Evolutionary conservation across 805 yeast genomes (phyloP).

Genomic region (Brettanomyces anomalus): DNA sequence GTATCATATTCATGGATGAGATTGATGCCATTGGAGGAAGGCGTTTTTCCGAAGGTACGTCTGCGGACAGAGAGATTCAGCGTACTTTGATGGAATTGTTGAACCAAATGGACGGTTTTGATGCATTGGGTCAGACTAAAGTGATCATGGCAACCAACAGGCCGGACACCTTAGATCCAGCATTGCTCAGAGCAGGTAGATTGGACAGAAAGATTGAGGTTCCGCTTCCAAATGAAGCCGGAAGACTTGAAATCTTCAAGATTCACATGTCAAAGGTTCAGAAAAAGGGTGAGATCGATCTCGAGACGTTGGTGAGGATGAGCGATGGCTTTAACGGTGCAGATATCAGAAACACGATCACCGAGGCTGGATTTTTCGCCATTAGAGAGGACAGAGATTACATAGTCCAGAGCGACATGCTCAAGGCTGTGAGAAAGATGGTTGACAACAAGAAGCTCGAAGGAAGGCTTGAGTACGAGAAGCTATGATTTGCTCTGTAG

Average conservation of each 20-base stretch:
- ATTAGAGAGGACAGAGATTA: constrained; percentile 96
- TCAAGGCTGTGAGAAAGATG: constrained; percentile 98
- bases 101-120: constrained; percentile 98
- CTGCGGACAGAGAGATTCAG: constrained; percentile 97
- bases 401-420: constrained; percentile 83
- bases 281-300: constrained; percentile 93
- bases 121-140: constrained; percentile 91
- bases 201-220: constrained; percentile 94
- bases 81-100: constrained; percentile 94
- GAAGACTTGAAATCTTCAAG: constrained; percentile 87
- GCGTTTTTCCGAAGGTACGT: constrained; percentile 94
- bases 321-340: constrained; percentile 99
- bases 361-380: constrained; percentile 99
- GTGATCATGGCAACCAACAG: constrained; percentile 99
- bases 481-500: constrained; percentile 39
- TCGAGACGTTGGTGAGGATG: constrained; percentile 86
- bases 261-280: constrained; percentile 81
- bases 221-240: constrained; percentile 91
- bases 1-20: constrained; percentile 98
- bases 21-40: constrained; percentile 99
- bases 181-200: constrained; percentile 94
- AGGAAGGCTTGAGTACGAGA: constrained; percentile 64
- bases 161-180: constrained; percentile 97
- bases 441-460: constrained; percentile 95
- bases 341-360: constrained; percentile 89